A percentile compares a stretch with the other conserved stretches of the same genome.
These are phyloP conservation scores for Plasmodiophora brassicae DNA, from an alignment of 208 protist species.

Conservation along the genomic window DNA sequence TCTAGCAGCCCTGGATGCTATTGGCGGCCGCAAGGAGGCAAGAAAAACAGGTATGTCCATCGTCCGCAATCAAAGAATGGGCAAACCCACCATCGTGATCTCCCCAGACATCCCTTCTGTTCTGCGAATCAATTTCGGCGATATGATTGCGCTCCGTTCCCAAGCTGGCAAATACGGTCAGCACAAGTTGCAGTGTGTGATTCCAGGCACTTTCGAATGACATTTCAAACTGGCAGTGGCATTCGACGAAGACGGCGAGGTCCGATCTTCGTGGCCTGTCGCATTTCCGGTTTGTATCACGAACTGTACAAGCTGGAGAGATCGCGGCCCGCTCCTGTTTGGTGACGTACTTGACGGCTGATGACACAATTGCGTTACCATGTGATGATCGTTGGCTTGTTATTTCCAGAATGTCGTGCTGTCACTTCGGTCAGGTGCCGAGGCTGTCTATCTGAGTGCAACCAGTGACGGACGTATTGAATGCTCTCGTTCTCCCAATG, in stretches of 20 bases:
- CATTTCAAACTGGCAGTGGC: no score
- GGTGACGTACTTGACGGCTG: background rate
- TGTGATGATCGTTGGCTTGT: background rate
- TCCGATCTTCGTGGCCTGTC: background rate
- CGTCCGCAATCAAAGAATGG: no score
- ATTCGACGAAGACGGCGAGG: background rate
- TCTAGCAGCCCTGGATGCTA: no score
- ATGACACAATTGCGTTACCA: background rate
- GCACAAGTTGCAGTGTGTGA: no score
- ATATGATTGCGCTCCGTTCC: no score
- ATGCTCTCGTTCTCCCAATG: background rate
- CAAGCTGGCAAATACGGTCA: no score
- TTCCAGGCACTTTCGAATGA: no score
- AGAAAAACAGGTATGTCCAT: no score
- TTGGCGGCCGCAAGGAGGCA: no score
- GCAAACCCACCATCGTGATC: no score
- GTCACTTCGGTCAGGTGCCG: background rate
- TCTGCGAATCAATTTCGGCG: no score
- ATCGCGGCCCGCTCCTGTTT: background rate
- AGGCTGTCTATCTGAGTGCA: background rate
- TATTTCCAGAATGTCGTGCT: background rate
- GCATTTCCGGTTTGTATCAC: background rate
- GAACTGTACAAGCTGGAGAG: background rate
- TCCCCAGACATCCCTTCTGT: no score
- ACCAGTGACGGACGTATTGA: background rate